Percentiles rank a stretch among this genome's conserved stretches.
These are phyloP conservation scores for Boletus pseudo-olivaceus DNA, from an alignment of 768 basidiomycete genomes.

Conservation along the genomic window DNA sequence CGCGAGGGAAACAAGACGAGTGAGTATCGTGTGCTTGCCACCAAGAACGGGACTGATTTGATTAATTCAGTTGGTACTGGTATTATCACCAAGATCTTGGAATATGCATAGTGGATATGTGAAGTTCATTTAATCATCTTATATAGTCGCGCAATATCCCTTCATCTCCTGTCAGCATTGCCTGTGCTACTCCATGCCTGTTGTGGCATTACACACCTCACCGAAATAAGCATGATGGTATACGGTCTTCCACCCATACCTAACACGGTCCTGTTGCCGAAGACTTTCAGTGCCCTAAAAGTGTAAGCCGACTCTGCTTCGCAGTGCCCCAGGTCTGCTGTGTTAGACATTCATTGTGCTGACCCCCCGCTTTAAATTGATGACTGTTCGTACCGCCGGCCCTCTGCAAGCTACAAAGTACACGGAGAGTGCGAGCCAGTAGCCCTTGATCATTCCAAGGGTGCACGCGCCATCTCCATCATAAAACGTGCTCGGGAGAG, in stretches of 20 bases:
- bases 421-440: too few species aligned
- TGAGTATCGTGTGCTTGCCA: slow-evolving; percentile 34
- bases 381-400: too few species aligned
- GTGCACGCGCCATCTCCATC: neutral
- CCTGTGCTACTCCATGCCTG: neutral
- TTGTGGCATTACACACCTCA: neutral
- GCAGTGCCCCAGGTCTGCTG: too few species aligned
- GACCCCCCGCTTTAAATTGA: too few species aligned
- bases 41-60: slow-evolving; percentile 11
- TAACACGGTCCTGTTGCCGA: neutral
- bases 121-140: slow-evolving; percentile 18
- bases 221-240: neutral
- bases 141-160: slow-evolving; percentile 11
- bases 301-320: neutral
- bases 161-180: slow-evolving; percentile 26
- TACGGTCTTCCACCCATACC: neutral
- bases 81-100: slow-evolving; percentile 82
- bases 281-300: neutral
- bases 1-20: slow-evolving; percentile 93
- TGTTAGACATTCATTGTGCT: too few species aligned
- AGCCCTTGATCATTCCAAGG: neutral
- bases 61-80: slow-evolving; percentile 78
- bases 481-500: neutral
- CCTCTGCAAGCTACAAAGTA: too few species aligned
- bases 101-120: slow-evolving; percentile 30